Conservation (phyloP, 208 protist genomes). For the Leishmania major region DNA sequence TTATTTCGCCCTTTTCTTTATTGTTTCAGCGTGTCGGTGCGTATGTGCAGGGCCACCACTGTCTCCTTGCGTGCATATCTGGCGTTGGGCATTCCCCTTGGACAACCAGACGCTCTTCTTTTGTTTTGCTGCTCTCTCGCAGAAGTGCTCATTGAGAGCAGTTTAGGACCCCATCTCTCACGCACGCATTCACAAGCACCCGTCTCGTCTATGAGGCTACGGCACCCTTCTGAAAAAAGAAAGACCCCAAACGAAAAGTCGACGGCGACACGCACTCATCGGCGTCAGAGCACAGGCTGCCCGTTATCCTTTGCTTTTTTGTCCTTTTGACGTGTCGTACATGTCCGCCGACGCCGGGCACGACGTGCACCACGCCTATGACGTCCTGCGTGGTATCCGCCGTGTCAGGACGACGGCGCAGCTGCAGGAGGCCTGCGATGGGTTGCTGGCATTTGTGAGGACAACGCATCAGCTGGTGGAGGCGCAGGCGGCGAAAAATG, state of each 20-base stretch:
- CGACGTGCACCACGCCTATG: constrained; percentile 22
- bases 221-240: not conserved
- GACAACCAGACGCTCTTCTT: not conserved
- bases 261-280: not conserved
- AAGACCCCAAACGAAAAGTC: not conserved
- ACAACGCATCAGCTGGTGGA: constrained; percentile 8
- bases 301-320: constrained; percentile 7
- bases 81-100: not conserved
- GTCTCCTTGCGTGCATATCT: not conserved
- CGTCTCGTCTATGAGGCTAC: not conserved
- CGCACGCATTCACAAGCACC: not conserved
- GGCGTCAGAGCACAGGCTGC: not conserved
- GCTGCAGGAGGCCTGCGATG: constrained; percentile 28
- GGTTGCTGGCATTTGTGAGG: constrained; percentile 20
- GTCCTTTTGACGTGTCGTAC: constrained; percentile 5
- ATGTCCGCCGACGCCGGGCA: constrained; percentile 4
- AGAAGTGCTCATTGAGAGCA: not conserved
- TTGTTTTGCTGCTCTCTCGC: not conserved
- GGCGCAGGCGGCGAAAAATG: not conserved
- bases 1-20: not conserved
- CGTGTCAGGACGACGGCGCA: constrained; percentile 28
- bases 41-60: not conserved
- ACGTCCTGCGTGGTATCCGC: constrained; percentile 28
- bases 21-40: not conserved
- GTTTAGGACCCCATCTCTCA: not conserved